Evolutionary conservation across 768 basidiomycete genomes (phyloP).

Genomic region (Podaxis rugospora): DNA sequence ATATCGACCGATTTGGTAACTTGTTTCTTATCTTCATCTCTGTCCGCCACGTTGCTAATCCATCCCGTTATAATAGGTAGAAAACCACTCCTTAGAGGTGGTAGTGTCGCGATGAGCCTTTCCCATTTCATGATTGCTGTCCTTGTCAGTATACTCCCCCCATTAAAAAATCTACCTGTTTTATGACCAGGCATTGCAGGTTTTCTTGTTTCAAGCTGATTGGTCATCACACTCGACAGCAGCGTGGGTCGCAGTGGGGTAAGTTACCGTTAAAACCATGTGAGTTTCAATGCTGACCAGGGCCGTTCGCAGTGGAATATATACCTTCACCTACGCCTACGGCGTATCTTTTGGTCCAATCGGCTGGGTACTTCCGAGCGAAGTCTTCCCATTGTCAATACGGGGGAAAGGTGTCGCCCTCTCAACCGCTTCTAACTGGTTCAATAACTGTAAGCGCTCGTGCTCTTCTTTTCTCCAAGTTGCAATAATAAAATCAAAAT

Average conservation of each 20-base stretch:
- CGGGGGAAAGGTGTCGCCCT: conserved; percentile 80
- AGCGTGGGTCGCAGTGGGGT: conserved; percentile 71
- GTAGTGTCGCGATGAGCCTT: conserved; percentile 57
- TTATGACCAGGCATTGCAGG: conserved; percentile 1
- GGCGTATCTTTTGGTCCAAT: conserved; percentile 77
- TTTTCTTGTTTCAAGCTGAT: conserved; percentile 43
- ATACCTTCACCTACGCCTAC: conserved; percentile 73
- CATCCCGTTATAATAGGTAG: conserved; percentile 38
- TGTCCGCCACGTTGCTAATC: background rate
- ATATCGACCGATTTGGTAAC: conserved; percentile 62
- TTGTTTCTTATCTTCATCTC: conserved; percentile 12
- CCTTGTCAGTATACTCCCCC: conserved; percentile 37
- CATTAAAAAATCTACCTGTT: too few species aligned
- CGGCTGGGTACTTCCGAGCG: conserved; percentile 80
- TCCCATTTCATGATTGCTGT: conserved; percentile 65
- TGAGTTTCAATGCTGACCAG: background rate
- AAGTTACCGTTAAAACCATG: conserved; percentile 18
- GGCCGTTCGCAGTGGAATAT: conserved; percentile 41
- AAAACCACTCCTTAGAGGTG: conserved; percentile 59
- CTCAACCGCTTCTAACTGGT: conserved; percentile 83
- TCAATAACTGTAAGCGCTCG: conserved; percentile 65
- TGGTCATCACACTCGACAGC: conserved; percentile 57
- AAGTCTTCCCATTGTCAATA: conserved; percentile 77
- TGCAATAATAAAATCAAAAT: background rate
- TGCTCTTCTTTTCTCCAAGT: background rate